phyloP scores from a whole-genome alignment of 202 grass and related monocot species.

The Schoenoplectus tabernaemontani region DNA sequence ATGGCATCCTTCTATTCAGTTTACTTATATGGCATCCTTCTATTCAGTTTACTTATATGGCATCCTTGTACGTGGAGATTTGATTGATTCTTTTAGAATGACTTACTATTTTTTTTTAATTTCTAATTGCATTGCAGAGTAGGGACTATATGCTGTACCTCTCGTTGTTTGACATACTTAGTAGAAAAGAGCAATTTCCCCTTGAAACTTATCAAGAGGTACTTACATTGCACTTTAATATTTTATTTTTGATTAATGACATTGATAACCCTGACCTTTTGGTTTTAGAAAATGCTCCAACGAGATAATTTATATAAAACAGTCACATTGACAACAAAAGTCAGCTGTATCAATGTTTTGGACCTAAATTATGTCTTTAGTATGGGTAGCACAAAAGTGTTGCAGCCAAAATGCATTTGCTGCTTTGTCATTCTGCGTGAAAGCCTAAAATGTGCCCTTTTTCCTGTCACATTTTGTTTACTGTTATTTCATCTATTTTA shows the following conservation, averaged over 20 bases:
- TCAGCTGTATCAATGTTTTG: not conserved
- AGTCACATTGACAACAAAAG: not conserved
- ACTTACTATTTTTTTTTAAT: not conserved
- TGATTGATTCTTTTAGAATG: not conserved
- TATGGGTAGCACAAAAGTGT: not conserved
- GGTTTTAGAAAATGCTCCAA: not conserved
- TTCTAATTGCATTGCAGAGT: slow-evolving; percentile 39
- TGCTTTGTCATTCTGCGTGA: not conserved
- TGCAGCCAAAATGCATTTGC: not conserved
- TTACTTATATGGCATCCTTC: no score
- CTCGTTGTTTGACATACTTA: slow-evolving; percentile 70
- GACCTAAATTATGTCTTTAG: not conserved
- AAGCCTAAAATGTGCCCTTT: not conserved
- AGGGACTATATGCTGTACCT: slow-evolving; percentile 61
- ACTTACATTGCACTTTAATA: slow-evolving; percentile 21
- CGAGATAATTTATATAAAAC: not conserved
- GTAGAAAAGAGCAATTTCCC: slow-evolving; percentile 44
- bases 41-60: no score
- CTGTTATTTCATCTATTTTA: not conserved
- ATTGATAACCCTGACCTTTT: not conserved
- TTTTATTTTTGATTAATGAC: not conserved
- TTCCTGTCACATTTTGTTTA: not conserved
- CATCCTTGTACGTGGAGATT: not conserved
- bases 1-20: no score
- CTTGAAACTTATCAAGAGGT: slow-evolving; percentile 51